Evolutionary conservation across 441 rosid species (phyloP).

Genomic region (Euphorbia corollata): DNA sequence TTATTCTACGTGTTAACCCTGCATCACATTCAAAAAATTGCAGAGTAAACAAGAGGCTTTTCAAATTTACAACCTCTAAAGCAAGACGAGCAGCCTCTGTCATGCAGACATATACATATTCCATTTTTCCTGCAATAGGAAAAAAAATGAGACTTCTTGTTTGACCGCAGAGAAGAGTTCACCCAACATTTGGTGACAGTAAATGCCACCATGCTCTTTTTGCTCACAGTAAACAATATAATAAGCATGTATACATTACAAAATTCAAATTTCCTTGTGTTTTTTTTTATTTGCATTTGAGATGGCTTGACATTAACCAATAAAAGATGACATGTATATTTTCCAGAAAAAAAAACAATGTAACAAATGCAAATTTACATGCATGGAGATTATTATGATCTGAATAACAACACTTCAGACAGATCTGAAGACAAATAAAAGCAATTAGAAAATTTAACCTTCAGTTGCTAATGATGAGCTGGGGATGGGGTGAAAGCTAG

Average conservation of each 20-base stretch:
- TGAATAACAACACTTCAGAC: not conserved
- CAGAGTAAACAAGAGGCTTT: conserved; percentile 21
- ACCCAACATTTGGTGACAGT: not conserved
- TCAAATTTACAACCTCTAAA: conserved; percentile 50
- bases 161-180: not conserved
- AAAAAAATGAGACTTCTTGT: not conserved
- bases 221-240: not conserved
- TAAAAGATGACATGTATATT: not conserved
- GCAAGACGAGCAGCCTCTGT: conserved; percentile 68
- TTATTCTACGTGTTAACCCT: not conserved
- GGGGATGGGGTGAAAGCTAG: not conserved
- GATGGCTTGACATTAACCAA: not conserved
- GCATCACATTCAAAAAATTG: conserved; percentile 2
- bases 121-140: conserved; percentile 62
- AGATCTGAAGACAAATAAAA: not conserved
- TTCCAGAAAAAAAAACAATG: not conserved
- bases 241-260: not conserved
- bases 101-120: conserved; percentile 59
- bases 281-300: not conserved
- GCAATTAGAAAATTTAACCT: not conserved
- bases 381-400: not conserved
- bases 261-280: not conserved
- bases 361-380: not conserved
- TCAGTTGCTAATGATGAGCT: not conserved
- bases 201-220: not conserved